Conservation (phyloP, 345 rosid genomes). For the Salix viminalis region DNA sequence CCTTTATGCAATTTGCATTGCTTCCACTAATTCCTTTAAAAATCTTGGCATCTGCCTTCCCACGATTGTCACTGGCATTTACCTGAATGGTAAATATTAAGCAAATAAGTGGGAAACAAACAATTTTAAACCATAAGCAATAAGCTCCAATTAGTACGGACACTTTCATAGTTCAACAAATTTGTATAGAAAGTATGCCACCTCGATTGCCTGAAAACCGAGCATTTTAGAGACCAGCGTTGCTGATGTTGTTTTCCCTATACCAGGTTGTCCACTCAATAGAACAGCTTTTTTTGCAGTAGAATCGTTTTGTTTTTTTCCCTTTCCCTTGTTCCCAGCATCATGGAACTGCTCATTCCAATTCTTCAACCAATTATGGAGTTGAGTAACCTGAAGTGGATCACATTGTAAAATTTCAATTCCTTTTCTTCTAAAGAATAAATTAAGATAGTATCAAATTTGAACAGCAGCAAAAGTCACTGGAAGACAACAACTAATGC, state of each 20-base stretch:
- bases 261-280: constrained; percentile 93
- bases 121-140: background rate
- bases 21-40: constrained; percentile 92
- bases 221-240: constrained; percentile 89
- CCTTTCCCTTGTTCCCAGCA: constrained; percentile 63
- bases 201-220: constrained; percentile 95
- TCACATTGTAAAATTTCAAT: constrained; percentile 10
- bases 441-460: background rate
- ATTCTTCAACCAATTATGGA: constrained; percentile 74
- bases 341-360: constrained; percentile 74
- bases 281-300: constrained; percentile 75
- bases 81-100: constrained; percentile 42
- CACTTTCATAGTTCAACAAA: background rate
- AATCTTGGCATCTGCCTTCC: constrained; percentile 81
- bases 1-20: constrained; percentile 91
- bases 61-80: constrained; percentile 97
- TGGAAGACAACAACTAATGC: background rate
- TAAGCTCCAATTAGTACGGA: background rate
- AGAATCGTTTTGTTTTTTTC: constrained; percentile 68
- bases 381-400: constrained; percentile 71
- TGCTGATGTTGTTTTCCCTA: constrained; percentile 93
- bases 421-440: background rate
- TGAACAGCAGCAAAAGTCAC: background rate
- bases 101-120: background rate
- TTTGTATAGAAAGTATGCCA: constrained; percentile 11